Conservation (phyloP, 2,329 filamentous ascomycete genomes). For the Zarea fungicola region DNA sequence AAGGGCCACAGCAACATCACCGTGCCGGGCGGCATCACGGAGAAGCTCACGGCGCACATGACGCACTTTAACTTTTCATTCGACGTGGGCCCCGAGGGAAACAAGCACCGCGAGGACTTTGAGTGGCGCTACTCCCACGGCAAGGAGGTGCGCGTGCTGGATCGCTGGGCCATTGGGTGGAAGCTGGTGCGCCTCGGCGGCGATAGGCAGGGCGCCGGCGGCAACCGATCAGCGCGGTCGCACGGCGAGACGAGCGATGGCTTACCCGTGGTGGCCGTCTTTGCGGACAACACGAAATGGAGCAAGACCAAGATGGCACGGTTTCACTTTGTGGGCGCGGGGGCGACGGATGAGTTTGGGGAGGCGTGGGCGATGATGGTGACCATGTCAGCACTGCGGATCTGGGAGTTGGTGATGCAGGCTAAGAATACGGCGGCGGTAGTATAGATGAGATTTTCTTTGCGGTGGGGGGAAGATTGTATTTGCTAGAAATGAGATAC, state of each 20-base stretch:
- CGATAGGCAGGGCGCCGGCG: neutral
- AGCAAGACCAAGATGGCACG: slow-evolving; percentile 24
- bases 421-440: neutral
- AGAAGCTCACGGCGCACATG: slow-evolving; percentile 2
- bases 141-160: slow-evolving; percentile 11
- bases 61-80: slow-evolving; percentile 8
- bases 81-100: neutral
- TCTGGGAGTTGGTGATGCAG: slow-evolving; percentile 10
- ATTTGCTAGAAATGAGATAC: no score
- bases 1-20: slow-evolving; percentile 10
- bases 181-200: slow-evolving; percentile 27
- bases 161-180: slow-evolving; percentile 25
- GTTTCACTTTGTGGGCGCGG: slow-evolving; percentile 37
- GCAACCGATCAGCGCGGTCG: neutral
- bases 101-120: neutral
- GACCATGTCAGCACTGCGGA: slow-evolving; percentile 20
- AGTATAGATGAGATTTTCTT: no score
- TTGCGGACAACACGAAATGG: slow-evolving; percentile 17
- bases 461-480: no score
- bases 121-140: slow-evolving; percentile 15
- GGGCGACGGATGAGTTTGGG: slow-evolving; percentile 33
- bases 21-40: slow-evolving; percentile 5
- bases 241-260: slow-evolving; percentile 27
- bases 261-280: slow-evolving; percentile 37
- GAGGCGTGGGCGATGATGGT: slow-evolving; percentile 39